phyloP scores from a whole-genome alignment of 2,329 filamentous ascomycete genomes.

The Colletotrichum aenigma region DNA sequence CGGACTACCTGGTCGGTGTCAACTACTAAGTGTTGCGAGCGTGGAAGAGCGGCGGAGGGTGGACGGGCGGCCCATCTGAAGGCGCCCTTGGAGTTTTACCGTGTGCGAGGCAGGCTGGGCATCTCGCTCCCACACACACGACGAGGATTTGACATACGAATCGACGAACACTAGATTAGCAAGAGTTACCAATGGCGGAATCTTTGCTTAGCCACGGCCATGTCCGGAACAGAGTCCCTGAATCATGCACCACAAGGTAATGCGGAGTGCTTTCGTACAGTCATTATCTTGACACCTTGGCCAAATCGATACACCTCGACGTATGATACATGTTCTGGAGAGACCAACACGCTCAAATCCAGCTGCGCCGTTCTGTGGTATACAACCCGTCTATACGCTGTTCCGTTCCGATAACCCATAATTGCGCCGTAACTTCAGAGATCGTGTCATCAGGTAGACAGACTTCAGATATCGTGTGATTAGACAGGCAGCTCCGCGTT shows the following conservation, averaged over 20 bases:
- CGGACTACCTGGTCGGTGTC: constrained; percentile 81
- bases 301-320: neutral
- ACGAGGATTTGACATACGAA: constrained; percentile 20
- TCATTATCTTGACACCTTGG: neutral
- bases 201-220: constrained; percentile 13
- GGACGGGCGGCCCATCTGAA: neutral
- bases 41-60: constrained; percentile 1
- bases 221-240: neutral
- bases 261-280: neutral
- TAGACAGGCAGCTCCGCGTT: constrained; percentile 81
- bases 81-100: neutral
- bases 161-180: constrained; percentile 22
- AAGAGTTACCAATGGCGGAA: constrained; percentile 18
- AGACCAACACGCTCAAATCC: neutral
- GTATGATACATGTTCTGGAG: constrained; percentile 4
- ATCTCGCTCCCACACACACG: constrained; percentile 14
- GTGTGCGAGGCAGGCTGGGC: constrained; percentile 19
- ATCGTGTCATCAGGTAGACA: constrained; percentile 54
- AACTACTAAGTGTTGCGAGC: constrained; percentile 66
- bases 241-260: neutral
- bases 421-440: neutral
- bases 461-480: constrained; percentile 35
- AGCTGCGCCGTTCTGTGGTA: constrained; percentile 22
- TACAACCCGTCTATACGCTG: constrained; percentile 8
- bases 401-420: neutral